Evolutionary conservation across 202 grass and related monocot genomes (phyloP).

Genomic region (Setaria viridis): DNA sequence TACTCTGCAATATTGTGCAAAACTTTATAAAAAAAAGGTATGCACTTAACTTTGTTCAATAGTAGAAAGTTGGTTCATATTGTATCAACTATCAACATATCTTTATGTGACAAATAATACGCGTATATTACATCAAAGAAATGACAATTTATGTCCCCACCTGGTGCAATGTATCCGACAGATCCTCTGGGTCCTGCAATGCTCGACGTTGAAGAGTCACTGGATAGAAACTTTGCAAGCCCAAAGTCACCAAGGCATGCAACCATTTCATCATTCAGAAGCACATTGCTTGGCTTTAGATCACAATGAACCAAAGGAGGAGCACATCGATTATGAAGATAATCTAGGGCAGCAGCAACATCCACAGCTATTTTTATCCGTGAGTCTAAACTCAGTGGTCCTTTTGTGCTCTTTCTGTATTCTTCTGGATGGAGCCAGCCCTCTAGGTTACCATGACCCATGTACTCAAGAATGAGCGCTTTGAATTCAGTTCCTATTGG

Average conservation of each 20-base stretch:
- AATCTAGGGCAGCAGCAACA: conserved; percentile 53
- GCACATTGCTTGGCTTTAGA: conserved; percentile 59
- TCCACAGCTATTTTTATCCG: conserved; percentile 54
- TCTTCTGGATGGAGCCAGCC: conserved; percentile 40
- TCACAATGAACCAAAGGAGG: conserved; percentile 55
- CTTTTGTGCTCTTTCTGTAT: background rate
- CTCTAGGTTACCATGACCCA: conserved; percentile 46
- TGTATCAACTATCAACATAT: too few relatives aligned
- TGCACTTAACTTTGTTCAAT: too few relatives aligned
- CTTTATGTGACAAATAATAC: background rate
- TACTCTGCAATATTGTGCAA: conserved; percentile 43
- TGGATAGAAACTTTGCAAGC: conserved; percentile 24
- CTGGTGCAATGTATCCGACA: conserved; percentile 57
- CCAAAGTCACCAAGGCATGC: conserved; percentile 30
- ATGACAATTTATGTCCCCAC: background rate
- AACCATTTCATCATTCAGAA: conserved; percentile 48
- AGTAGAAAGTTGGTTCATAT: too few relatives aligned
- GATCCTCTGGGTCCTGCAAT: conserved; percentile 37
- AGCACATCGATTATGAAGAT: conserved; percentile 44
- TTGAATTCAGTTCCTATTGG: conserved; percentile 44
- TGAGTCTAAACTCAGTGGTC: conserved; percentile 7
- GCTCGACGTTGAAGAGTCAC: background rate
- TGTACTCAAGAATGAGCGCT: conserved; percentile 49
- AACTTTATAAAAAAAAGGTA: background rate
- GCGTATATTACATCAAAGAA: background rate